Conservation (phyloP, 768 basidiomycete species). For the Psilocybe sp. region DNA sequence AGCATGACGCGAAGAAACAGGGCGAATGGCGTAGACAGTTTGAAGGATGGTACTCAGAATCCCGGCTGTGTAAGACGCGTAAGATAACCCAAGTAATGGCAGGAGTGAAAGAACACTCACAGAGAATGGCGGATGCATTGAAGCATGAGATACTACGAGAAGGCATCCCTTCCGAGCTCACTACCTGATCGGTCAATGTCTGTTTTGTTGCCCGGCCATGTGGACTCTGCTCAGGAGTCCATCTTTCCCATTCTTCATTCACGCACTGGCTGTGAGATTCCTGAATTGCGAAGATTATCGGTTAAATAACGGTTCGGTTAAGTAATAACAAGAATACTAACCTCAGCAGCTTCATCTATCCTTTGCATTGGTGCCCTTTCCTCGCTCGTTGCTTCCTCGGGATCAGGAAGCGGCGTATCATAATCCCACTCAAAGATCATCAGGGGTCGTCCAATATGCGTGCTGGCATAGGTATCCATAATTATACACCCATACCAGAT, state of each 20-base stretch:
- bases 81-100: background rate
- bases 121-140: slow-evolving; percentile 68
- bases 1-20: slow-evolving; percentile 49
- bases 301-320: too few species aligned
- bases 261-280: too few species aligned
- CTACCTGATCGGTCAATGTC: too few species aligned
- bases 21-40: slow-evolving; percentile 65
- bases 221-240: too few species aligned
- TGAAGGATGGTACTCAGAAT: slow-evolving; percentile 70
- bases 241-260: too few species aligned
- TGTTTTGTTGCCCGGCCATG: too few species aligned
- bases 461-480: slow-evolving; percentile 77
- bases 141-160: slow-evolving; percentile 70
- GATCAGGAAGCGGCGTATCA: slow-evolving; percentile 64
- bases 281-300: too few species aligned
- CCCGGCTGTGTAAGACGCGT: slow-evolving; percentile 42
- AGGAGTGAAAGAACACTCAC: slow-evolving; percentile 37
- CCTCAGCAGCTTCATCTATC: slow-evolving; percentile 23
- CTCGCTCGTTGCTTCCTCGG: slow-evolving; percentile 64
- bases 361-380: slow-evolving; percentile 44
- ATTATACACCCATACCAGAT: slow-evolving; percentile 80
- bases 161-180: slow-evolving; percentile 28
- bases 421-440: slow-evolving; percentile 75
- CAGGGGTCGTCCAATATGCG: slow-evolving; percentile 76
- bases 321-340: too few species aligned